phyloP scores from a whole-genome alignment of 352 stramenopile species.

The Phytophthora nicotianae region DNA sequence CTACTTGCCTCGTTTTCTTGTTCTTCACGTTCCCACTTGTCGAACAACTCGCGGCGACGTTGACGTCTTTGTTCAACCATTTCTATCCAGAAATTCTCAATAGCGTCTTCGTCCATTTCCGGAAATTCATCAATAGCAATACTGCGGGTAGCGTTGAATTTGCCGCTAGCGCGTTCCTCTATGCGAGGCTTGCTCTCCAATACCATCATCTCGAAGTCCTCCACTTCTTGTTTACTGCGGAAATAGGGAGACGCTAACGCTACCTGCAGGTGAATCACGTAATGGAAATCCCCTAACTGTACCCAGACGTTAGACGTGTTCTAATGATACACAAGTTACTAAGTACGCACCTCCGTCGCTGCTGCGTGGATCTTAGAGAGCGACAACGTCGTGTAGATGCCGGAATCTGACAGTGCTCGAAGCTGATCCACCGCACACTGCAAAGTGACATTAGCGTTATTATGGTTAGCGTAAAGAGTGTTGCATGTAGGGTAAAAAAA shows the following conservation, averaged over 20 bases:
- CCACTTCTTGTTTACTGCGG: conserved; percentile 49
- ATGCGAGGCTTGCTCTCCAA: conserved; percentile 61
- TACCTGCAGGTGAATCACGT: conserved; percentile 74
- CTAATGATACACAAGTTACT: not conserved
- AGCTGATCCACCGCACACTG: conserved; percentile 75
- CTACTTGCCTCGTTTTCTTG: conserved; percentile 4
- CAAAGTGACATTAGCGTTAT: not conserved
- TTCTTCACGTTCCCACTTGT: conserved; percentile 44
- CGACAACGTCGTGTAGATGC: conserved; percentile 69
- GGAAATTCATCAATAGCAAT: conserved; percentile 89
- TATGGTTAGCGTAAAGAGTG: not conserved
- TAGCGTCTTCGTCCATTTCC: conserved; percentile 81
- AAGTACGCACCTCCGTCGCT: conserved; percentile 48
- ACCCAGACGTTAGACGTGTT: not conserved
- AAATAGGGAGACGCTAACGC: conserved; percentile 76
- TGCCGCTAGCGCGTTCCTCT: conserved; percentile 17
- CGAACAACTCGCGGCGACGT: conserved; percentile 52
- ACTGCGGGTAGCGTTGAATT: conserved; percentile 45
- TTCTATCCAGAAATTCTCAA: conserved; percentile 78
- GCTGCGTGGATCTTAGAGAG: conserved; percentile 58
- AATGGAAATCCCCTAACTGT: conserved; percentile 80
- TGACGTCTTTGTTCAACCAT: conserved; percentile 62
- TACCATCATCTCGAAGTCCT: conserved; percentile 80
- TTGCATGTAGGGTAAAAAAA: conserved; percentile 1
- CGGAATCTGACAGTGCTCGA: conserved; percentile 65